Base-by-base conservation (phyloP, 129 eudicot species). In the Arctium lappa region DNA sequence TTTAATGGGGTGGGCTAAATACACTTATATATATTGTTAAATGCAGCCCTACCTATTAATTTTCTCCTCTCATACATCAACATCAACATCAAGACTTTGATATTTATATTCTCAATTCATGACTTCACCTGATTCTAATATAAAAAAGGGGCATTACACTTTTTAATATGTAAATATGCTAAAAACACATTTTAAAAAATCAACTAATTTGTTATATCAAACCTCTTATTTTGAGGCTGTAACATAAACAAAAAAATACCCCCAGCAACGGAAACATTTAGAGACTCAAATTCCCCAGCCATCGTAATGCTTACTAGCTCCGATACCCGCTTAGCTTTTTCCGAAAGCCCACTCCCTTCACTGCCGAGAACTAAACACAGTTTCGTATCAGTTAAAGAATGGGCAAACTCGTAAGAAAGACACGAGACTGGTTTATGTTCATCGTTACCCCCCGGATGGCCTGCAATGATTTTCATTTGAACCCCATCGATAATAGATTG, bases 231-330 rank as follows among this genome's bases (percentile, higher is more conserved):
- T 77, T 69, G 78, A 68, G 83, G 85, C 63, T 90, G 93, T 71
- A 94, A 65, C 95, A 95, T 89, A 56, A 85, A 92, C 91, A 95
- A 69, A 76, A 92, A 92, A 29, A 95, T 95, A 16, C 98, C 98
- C 44, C 98, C 98, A 13, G 97, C 97, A 65, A 95, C 97, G 9
- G 98, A 89, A 56, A 95, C 97, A 86, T 95, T 95, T 18, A 95
- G 88, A 37, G 98, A 95, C 87, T 95, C 98, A 22, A 91, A 95
- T 37, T 89, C 86, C 34, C 91, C 94, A 0, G 86, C 79, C 98
- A 95, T 95, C 46, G 87, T 92, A 80, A 95, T 92, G 85, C 87
- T 86, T 74, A 95, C 80, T 6, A 92, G 92, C 84, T 92, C 92
- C 46, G 89, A 89, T 30, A 75, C 83, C 73, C 86, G 80, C 77